Evolutionary conservation across 2,329 filamentous ascomycete genomes (phyloP), one percentile per base, ranked within the genome.

Genomic region (Cercospora sesami): DNA sequence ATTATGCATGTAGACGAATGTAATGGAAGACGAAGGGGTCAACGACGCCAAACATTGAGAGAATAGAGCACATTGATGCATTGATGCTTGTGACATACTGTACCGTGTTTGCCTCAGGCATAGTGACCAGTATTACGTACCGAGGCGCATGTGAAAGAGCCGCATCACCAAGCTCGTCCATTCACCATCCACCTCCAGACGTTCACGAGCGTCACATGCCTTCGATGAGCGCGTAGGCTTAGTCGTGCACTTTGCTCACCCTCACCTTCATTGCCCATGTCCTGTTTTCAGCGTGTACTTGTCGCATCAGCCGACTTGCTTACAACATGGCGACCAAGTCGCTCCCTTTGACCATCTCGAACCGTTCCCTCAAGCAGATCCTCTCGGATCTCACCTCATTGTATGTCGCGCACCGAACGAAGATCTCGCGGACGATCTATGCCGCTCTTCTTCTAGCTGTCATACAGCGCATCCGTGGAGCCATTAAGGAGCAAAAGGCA

Each of bases 401-500:
- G 60, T 97, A 97, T 80, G 85, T 94, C 71, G 85, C 86, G 70
- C 89, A 96, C 81, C 91, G 93, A 73, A 92, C 89, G 61, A 88
- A 88, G 73, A 93, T 97, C 79, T 94, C 92, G 23, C 90, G 92
- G 76, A 89, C 88, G 71, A 88, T 96, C 73, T 96, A 96, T 83
- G 83, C 96, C 70, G 90, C 92, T 30, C 86, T 97, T 73, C 88
- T 94, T 74, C 82, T 94, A 73, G 89, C 92, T 59, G 87, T 97
- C 69, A 85, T 90, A 69, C 94, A 96, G 79, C 93, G 95, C 75
- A 89, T 98, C 64, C 93, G 94, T 75, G 90, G 93, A 86, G 94
- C 94, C 74, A 90, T 98, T 77, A 90, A 91, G 68, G 94, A 97
- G 79, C 95, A 98, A 79, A 97, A 96, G 79, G 91, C 92, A 16